Percentiles rank a stretch among this genome's conserved stretches.
Evolutionary conservation across 345 rosid species (phyloP).

Genomic region (Eucalyptus rudis): DNA sequence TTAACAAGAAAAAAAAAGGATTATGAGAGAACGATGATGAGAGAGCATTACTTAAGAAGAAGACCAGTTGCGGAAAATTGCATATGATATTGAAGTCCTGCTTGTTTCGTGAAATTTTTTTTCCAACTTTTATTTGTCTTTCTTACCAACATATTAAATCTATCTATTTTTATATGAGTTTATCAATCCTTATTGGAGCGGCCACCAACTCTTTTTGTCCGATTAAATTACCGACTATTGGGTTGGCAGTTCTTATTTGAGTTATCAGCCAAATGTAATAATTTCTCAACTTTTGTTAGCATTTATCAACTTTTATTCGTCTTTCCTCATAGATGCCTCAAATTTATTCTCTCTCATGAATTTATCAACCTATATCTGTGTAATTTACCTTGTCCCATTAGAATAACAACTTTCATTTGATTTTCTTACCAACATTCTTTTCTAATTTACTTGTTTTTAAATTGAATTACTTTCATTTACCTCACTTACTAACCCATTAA

Average conservation of each 20-base stretch:
- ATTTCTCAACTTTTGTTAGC: not conserved
- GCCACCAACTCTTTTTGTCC: not conserved
- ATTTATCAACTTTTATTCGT: not conserved
- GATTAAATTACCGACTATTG: not conserved
- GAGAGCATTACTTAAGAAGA: constrained; percentile 47
- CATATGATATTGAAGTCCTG: not conserved
- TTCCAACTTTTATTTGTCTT: not conserved
- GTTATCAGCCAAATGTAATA: not conserved
- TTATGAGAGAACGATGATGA: not conserved
- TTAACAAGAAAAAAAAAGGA: not conserved
- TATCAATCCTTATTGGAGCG: not conserved
- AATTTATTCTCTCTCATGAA: not conserved
- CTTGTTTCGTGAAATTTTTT: not conserved
- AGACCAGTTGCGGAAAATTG: constrained; percentile 40
- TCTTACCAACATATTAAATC: not conserved
- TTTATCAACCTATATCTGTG: not conserved
- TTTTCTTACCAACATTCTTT: not conserved
- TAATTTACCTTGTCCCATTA: not conserved
- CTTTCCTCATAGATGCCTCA: not conserved
- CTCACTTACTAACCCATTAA: not conserved
- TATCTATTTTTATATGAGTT: not conserved
- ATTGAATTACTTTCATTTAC: not conserved
- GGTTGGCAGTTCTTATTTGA: not conserved
- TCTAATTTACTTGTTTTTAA: not conserved
- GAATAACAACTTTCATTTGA: not conserved